A percentile compares a stretch with the other conserved stretches of the same genome.
These are phyloP conservation scores for Calonectria hawksworthii DNA, from an alignment of 2,329 filamentous ascomycete genomes.

Conservation along the genomic window DNA sequence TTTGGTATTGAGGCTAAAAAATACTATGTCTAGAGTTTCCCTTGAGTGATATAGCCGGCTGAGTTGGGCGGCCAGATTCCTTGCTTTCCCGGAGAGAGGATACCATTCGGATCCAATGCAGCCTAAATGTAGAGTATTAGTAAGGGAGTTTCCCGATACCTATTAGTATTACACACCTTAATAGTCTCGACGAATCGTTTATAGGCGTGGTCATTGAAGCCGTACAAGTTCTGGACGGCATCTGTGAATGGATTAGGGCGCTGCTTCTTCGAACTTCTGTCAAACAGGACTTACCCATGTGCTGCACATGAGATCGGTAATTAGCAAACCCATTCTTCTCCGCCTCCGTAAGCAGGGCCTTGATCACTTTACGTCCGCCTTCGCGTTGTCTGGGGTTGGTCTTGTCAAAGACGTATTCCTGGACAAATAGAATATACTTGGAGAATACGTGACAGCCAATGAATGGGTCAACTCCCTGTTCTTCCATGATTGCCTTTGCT, in stretches of 20 bases:
- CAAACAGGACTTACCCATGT: background rate
- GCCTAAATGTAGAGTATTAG: background rate
- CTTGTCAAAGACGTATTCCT: constrained; percentile 27
- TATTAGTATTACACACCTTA: background rate
- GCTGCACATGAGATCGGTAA: background rate
- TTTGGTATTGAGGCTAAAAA: background rate
- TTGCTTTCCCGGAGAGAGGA: background rate
- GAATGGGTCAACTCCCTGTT: constrained; percentile 16
- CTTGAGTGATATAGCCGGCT: background rate
- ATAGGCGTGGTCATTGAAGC: background rate
- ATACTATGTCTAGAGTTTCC: background rate
- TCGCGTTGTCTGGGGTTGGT: constrained; percentile 8
- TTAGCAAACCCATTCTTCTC: background rate
- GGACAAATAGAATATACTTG: constrained; percentile 27
- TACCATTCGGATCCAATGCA: background rate
- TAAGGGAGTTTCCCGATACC: background rate
- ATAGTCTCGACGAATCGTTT: background rate
- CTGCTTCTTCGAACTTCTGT: background rate
- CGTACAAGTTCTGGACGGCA: background rate
- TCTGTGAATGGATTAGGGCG: background rate
- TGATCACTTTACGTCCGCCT: background rate
- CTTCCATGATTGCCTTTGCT: background rate
- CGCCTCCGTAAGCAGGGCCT: background rate
- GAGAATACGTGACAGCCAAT: constrained; percentile 24
- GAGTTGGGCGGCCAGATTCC: background rate